phyloP scores from a whole-genome alignment of 2,329 filamentous ascomycete genomes.

The Onygena corvina region DNA sequence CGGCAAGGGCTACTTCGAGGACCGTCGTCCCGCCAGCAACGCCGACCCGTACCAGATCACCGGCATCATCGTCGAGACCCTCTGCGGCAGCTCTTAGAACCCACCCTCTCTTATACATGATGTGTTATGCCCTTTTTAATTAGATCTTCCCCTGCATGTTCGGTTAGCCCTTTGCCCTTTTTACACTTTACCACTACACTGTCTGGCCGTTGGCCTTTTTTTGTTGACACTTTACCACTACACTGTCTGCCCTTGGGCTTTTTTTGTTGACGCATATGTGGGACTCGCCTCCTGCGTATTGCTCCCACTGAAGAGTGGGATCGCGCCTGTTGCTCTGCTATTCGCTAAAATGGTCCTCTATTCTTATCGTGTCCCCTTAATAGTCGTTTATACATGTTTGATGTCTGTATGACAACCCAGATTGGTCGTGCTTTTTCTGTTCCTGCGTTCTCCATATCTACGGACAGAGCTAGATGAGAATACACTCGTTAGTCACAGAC shows the following conservation, averaged over 20 bases:
- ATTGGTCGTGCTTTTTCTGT: background rate
- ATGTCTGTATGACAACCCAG: too few relatives aligned
- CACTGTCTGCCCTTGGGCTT: background rate
- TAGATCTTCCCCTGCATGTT: constrained; percentile 6
- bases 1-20: constrained; percentile 91
- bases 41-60: constrained; percentile 78
- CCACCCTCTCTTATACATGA: constrained; percentile 18
- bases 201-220: background rate
- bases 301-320: constrained; percentile 5
- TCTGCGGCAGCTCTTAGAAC: constrained; percentile 33
- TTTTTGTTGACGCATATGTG: constrained; percentile 1
- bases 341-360: too few relatives aligned
- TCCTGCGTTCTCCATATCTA: background rate
- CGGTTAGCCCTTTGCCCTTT: constrained; percentile 7
- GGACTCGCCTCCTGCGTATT: background rate
- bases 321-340: background rate
- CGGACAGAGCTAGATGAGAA: background rate
- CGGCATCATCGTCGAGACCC: constrained; percentile 65
- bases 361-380: too few relatives aligned
- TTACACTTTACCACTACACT: background rate
- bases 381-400: too few relatives aligned
- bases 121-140: constrained; percentile 1
- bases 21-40: constrained; percentile 70
- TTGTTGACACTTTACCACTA: background rate
- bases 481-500: background rate